Conservation (phyloP, 768 basidiomycete species). For the Trametes sanguinea region DNA sequence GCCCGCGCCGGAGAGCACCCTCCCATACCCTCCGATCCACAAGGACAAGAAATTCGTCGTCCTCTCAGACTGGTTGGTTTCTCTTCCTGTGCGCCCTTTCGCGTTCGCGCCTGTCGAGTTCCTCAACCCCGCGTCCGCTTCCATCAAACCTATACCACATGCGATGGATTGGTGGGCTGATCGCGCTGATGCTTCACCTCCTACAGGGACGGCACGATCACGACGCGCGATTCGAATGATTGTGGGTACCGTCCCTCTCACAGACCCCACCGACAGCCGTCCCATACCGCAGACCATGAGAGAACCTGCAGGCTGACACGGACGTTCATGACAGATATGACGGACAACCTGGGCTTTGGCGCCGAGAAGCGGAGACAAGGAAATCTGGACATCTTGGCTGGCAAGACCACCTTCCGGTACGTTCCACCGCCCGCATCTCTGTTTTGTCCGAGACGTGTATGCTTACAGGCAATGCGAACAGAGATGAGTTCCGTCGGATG, state of each 20-base stretch:
- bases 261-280: no score
- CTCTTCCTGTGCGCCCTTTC: constrained; percentile 8
- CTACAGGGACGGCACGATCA: constrained; percentile 89
- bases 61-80: constrained; percentile 80
- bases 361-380: constrained; percentile 67
- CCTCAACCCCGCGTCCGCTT: neutral
- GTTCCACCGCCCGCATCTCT: constrained; percentile 1
- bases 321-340: constrained; percentile 57
- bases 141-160: neutral
- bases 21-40: constrained; percentile 82
- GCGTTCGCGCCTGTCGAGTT: neutral
- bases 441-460: neutral
- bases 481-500: constrained; percentile 86
- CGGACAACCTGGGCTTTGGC: constrained; percentile 90
- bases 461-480: neutral
- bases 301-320: neutral
- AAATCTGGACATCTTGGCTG: constrained; percentile 73
- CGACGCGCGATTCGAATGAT: constrained; percentile 90
- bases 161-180: neutral
- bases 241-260: constrained; percentile 49
- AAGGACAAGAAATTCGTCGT: constrained; percentile 82
- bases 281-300: no score
- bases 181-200: neutral
- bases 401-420: constrained; percentile 68
- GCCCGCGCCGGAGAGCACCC: constrained; percentile 57